Evolutionary conservation across 2,329 filamentous ascomycete species (phyloP), one percentile per base, ranked within the genome.

Genomic region (Penicillium sp.): DNA sequence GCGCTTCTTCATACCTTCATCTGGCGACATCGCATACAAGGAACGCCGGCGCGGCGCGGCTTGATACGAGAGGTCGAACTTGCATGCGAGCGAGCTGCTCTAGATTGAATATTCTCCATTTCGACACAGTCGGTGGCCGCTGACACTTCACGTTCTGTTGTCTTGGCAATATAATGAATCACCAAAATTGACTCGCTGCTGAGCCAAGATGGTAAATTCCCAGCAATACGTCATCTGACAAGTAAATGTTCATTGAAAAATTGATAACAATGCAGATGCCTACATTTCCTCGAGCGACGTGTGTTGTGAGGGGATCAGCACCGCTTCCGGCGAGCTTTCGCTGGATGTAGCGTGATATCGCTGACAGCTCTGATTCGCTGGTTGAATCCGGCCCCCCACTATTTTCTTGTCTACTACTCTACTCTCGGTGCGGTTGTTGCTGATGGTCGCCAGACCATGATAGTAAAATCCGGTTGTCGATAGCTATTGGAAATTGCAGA

Each of bases 41-140:
- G 48, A 24, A 50, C 48, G 7, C 48, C 48, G 10, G 48, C 37
- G 6, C 48, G 48, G 26, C 48, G 48, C 9, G 48, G 48, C 19
- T 43, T 50, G 48, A 50, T 50, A 14, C 19, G 37, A 31, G 37
- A 29, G 8, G 37, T 36, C 19, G 28, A 16, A 43, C n/a, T 50
- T 43, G 26, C 19, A 26, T 50, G 48, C 7, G 48, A 50, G 28
- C 48, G 48, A 43, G 37, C 28, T 23, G 19, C 14, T 24, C 26
- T 44, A 7, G 48, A 50, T 50, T 50, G 48, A 23, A 50, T 43
- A 14, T 24, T 43, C 28, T 50, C 48, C 48, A 50, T 50, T 48
- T 11, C 31, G 3, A 33, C 26, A n/a, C n/a, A 28, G 24, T 28
- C 10, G 24, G 24, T 28, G 24, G 24, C 10, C 5, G 24, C 24